Evolutionary conservation across 1,284 basidiomycete genomes (phyloP).

Genomic region (Cutaneotrichosporon sp.): DNA sequence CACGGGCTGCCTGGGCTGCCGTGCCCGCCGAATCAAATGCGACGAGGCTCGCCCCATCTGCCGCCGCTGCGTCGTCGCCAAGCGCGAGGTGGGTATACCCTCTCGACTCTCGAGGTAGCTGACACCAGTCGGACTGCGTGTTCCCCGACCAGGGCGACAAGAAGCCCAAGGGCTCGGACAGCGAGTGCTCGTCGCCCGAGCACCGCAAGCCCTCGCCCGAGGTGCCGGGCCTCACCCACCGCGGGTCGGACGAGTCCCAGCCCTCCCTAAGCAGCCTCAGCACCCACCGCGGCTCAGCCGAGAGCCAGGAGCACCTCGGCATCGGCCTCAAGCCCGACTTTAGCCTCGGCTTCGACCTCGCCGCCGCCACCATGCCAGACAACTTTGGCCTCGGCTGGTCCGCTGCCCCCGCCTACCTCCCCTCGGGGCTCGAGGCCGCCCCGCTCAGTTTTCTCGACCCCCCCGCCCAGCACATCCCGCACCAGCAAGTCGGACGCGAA

Average conservation of each 20-base stretch:
- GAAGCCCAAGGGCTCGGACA: conserved; percentile 19
- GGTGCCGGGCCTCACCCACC: neutral
- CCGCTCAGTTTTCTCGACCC: neutral
- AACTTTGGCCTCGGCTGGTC: neutral
- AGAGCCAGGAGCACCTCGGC: neutral
- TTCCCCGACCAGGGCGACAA: conserved; percentile 17
- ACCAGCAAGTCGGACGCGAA: conserved; percentile 31
- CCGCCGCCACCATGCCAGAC: neutral
- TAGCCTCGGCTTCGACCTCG: neutral
- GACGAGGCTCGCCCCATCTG: conserved; percentile 49
- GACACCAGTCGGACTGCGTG: conserved; percentile 11
- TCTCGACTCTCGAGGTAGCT: no score
- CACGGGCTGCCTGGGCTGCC: conserved; percentile 49
- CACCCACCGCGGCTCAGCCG: neutral
- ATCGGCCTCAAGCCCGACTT: neutral
- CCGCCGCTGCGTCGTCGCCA: conserved; percentile 45
- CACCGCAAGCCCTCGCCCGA: conserved; percentile 2
- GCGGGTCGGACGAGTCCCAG: neutral
- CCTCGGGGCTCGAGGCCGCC: neutral
- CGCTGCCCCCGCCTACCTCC: neutral
- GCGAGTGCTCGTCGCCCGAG: conserved; percentile 13
- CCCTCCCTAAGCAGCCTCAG: neutral
- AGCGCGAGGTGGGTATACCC: conserved; percentile 39
- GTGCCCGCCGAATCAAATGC: conserved; percentile 49
- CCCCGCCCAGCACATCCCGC: neutral